These are phyloP conservation scores for Tetrahymena malaccensis DNA, from an alignment of 73 alveolate species.

Conservation along the genomic window DNA sequence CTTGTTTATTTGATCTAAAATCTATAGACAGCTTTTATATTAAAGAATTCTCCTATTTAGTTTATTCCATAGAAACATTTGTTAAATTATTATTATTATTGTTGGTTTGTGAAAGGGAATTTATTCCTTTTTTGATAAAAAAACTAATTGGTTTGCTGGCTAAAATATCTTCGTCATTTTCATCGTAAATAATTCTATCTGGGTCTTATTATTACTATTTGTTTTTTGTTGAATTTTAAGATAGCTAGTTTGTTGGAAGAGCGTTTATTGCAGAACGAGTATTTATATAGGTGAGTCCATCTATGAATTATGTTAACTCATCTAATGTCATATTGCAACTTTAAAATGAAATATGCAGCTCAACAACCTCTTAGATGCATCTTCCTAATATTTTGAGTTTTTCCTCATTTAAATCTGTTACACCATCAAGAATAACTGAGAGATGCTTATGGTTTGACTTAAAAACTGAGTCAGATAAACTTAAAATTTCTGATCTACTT, in stretches of 20 bases:
- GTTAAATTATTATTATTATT: not conserved
- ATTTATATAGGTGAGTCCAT: not conserved
- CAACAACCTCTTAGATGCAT: not conserved
- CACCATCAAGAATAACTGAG: not conserved
- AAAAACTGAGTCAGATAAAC: not conserved
- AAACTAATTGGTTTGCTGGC: not conserved
- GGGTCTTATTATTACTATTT: not conserved
- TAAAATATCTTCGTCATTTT: not conserved
- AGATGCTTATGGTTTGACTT: not conserved
- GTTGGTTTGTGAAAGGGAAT: not conserved
- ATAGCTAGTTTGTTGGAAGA: not conserved
- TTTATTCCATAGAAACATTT: not conserved
- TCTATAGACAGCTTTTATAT: not conserved
- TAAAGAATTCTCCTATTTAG: not conserved
- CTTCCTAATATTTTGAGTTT: not conserved
- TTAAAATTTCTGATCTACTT: not conserved
- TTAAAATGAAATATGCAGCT: not conserved
- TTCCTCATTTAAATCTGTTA: not conserved
- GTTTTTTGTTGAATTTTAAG: not conserved
- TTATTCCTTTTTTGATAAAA: not conserved
- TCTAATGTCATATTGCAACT: not conserved
- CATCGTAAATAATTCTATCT: not conserved
- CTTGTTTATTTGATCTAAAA: not conserved
- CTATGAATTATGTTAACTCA: not conserved
- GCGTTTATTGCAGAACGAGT: not conserved